These are phyloP conservation scores for Sedum album DNA, from an alignment of 164 flowering plant genomes.

Conservation along the genomic window DNA sequence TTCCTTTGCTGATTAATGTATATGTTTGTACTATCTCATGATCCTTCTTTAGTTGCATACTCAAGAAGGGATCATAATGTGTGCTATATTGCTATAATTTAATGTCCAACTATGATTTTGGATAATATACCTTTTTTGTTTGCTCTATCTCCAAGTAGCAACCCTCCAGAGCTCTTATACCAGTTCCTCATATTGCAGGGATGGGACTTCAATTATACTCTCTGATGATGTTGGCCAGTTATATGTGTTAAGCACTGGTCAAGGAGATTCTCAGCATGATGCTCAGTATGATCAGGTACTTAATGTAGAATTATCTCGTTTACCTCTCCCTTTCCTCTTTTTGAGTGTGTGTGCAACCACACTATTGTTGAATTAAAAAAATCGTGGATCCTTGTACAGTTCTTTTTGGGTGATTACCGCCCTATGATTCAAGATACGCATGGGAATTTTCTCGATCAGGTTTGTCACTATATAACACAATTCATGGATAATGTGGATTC, in stretches of 20 bases:
- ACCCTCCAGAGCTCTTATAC: too few relatives aligned
- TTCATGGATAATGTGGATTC: background rate
- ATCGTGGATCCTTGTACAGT: conserved; percentile 44
- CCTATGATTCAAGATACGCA: conserved; percentile 79
- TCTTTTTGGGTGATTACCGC: conserved; percentile 96
- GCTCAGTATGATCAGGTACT: conserved; percentile 96
- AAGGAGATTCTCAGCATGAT: conserved; percentile 89
- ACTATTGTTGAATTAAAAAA: too few relatives aligned
- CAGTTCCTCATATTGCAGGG: conserved; percentile 38
- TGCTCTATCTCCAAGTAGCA: too few relatives aligned
- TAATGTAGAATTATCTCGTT: background rate
- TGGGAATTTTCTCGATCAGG: conserved; percentile 96
- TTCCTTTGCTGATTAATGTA: too few relatives aligned
- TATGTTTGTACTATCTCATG: too few relatives aligned
- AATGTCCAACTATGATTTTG: background rate
- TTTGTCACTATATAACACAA: conserved; percentile 11
- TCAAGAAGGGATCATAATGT: background rate
- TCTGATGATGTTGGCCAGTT: conserved; percentile 99
- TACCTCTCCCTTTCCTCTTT: background rate
- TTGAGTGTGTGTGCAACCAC: background rate
- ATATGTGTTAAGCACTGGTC: conserved; percentile 77
- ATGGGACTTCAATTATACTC: conserved; percentile 91
- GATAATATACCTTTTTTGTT: too few relatives aligned
- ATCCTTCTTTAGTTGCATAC: background rate
- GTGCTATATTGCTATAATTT: background rate